Conservation (phyloP, 106 monocot species). For the Chionographis japonica region DNA sequence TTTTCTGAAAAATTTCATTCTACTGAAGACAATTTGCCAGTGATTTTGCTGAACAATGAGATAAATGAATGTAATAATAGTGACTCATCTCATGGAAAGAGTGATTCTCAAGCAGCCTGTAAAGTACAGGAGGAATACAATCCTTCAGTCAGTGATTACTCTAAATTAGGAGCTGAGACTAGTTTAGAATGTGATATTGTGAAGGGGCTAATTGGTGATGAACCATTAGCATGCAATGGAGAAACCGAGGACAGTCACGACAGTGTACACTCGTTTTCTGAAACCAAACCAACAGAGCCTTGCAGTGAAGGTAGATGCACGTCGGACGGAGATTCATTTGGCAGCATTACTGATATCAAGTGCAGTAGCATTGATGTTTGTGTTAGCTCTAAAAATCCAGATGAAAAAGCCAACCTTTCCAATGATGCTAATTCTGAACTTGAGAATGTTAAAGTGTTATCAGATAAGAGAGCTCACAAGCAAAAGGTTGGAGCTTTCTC, state of each 20-base stretch:
- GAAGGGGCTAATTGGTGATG: slow-evolving; percentile 11
- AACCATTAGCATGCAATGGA: too few relatives aligned
- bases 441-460: too few relatives aligned
- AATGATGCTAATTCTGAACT: too few relatives aligned
- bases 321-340: slow-evolving; percentile 7
- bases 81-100: slow-evolving; percentile 1
- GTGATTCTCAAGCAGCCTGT: not conserved
- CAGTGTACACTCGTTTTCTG: slow-evolving; percentile 4
- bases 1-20: slow-evolving; percentile 17
- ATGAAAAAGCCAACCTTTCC: too few relatives aligned
- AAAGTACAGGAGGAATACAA: slow-evolving; percentile 14
- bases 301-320: slow-evolving; percentile 10
- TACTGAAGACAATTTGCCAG: slow-evolving; percentile 2
- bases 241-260: not conserved
- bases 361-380: too few relatives aligned
- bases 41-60: slow-evolving; percentile 4
- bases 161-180: slow-evolving; percentile 6
- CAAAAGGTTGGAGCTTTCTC: too few relatives aligned
- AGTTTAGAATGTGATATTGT: not conserved
- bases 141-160: slow-evolving; percentile 4
- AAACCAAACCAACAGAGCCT: slow-evolving; percentile 3
- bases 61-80: slow-evolving; percentile 3
- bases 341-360: not conserved
- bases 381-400: too few relatives aligned
- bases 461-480: too few relatives aligned